phyloP scores from a whole-genome alignment of 768 basidiomycete species.

The Clavaria fumosa region DNA sequence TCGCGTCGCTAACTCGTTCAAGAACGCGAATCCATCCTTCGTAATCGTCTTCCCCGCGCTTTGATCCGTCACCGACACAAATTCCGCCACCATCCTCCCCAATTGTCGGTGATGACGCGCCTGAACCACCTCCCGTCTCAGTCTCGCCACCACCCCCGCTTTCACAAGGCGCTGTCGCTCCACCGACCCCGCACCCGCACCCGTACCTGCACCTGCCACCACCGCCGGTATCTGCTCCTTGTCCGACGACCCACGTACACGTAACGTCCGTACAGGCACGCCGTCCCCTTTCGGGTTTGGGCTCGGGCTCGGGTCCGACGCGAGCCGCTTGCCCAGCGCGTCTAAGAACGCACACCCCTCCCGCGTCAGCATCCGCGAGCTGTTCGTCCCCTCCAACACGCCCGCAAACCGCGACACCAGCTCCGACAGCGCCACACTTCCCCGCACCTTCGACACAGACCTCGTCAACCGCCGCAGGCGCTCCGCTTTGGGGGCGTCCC shows the following conservation, averaged over 20 bases:
- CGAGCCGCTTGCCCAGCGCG: conserved; percentile 52
- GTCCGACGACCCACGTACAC: conserved; percentile 26
- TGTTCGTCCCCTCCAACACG: conserved; percentile 41
- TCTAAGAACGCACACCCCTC: conserved; percentile 62
- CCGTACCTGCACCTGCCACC: no score
- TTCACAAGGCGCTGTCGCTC: conserved; percentile 42
- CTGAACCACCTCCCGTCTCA: conserved; percentile 36
- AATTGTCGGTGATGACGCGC: conserved; percentile 41
- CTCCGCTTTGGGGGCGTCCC: conserved; percentile 32
- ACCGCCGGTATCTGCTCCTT: conserved; percentile 25
- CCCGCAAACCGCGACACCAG: conserved; percentile 46
- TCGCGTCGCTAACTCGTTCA: conserved; percentile 38
- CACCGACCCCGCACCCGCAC: no score
- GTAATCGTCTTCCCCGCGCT: conserved; percentile 58
- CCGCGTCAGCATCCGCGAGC: conserved; percentile 49
- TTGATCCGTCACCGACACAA: conserved; percentile 51
- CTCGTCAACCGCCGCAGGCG: conserved; percentile 34
- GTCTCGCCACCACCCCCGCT: conserved; percentile 40
- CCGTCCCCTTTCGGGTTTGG: conserved; percentile 50
- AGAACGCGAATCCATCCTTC: conserved; percentile 27
- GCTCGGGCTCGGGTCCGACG: no score
- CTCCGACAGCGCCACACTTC: conserved; percentile 38
- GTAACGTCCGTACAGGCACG: conserved; percentile 35
- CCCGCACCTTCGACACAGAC: conserved; percentile 28
- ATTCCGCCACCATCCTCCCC: conserved; percentile 52